Evolutionary conservation across 768 basidiomycete species (phyloP), one percentile per base, ranked within the genome.

Genomic region (Mrakia blollopis): DNA sequence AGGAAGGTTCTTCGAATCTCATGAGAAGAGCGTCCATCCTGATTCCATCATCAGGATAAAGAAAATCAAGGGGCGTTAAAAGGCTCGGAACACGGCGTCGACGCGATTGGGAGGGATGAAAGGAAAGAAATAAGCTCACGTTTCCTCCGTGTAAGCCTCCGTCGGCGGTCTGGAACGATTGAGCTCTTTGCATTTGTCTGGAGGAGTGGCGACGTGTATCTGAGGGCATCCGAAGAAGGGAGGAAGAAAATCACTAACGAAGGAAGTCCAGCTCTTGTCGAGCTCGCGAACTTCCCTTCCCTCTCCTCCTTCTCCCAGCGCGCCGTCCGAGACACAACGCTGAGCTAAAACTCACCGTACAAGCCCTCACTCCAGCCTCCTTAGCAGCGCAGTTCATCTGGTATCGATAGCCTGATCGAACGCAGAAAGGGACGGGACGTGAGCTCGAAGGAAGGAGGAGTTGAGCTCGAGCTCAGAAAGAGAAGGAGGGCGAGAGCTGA

Each of bases 371-470:
- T 80, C 91, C 91, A 79, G 90, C 87, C 82, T 99, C 97, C 72
- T 94, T 86, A 7, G 94, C 95, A 0, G 93, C 92, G 81, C 96
- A 98, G 82, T 98, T 97, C 85, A 99, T 90, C 83, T 99, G 97
- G 84, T 99, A 99, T 41, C 97, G 89, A 82, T 94, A 97, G 16
- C 96, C 73, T 72, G 39, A 57, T 1, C 8, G 16, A 65, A 65
- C 30, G 63, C 61, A 65, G 32, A 65, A 35, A 18, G n/a, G 35
- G 23, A 32, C 13, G n/a, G 28, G n/a, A 39, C 11, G 23, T 39
- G 21, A 39, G 63, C 61, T 62, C 61, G 61, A 62, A 16, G 11
- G 61, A 13, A 28, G 11, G 61, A 30, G 57, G 14, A 7, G 32
- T 28, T 35, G 61, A 62, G 61, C 37, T 63, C 32, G 35, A 63